Evolutionary conservation across 2,329 filamentous ascomycete species (phyloP).

Genomic region (Fulvia fulva): DNA sequence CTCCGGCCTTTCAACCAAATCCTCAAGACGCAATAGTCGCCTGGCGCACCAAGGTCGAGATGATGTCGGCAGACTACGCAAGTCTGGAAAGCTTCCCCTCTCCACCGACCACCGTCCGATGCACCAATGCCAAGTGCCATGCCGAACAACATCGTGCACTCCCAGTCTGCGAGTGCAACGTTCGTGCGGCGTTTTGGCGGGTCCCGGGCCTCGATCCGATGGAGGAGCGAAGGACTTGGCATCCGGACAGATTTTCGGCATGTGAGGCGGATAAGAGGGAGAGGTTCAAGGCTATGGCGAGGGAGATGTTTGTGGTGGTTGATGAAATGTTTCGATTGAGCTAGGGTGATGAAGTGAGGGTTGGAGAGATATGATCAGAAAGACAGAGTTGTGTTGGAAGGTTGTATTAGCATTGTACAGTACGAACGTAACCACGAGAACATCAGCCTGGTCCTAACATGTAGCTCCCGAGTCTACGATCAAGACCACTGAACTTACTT

Average conservation of each 20-base stretch:
- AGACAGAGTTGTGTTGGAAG: no score
- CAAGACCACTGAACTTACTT: no score
- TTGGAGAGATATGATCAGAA: no score
- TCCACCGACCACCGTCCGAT: background rate
- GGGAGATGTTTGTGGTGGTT: conserved; percentile 15
- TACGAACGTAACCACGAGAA: no score
- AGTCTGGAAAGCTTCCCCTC: background rate
- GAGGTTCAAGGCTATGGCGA: conserved; percentile 9
- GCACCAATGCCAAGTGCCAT: background rate
- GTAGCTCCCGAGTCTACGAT: no score
- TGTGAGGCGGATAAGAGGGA: background rate
- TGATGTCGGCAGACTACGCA: background rate
- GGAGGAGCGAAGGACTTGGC: conserved; percentile 1
- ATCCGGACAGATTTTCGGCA: conserved; percentile 9
- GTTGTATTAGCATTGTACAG: no score
- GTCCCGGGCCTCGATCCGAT: background rate
- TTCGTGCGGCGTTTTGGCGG: background rate
- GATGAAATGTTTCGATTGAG: no score
- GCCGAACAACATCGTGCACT: background rate
- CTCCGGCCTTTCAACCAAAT: no score
- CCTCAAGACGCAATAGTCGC: no score
- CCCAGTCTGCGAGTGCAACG: background rate
- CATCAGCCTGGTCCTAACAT: no score
- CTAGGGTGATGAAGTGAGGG: no score
- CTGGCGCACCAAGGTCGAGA: no score